A percentile compares a stretch with the other conserved stretches of the same genome.
phyloP scores from a whole-genome alignment of 306 rosid genomes.

The Prunus fruticosa region DNA sequence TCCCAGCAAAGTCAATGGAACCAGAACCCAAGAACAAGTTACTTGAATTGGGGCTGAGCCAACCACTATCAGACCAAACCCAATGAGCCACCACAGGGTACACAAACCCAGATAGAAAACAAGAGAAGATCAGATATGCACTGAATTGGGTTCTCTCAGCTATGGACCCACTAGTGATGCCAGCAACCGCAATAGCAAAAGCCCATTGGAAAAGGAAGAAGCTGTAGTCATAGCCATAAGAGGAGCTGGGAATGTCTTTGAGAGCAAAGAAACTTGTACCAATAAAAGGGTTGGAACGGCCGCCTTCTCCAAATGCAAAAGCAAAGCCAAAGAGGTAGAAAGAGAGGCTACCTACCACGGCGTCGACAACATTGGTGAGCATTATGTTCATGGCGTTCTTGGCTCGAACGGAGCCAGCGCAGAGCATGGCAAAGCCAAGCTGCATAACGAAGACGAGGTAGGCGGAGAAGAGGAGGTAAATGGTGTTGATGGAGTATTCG shows the following conservation, averaged over 20 bases:
- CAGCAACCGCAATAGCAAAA: slow-evolving; percentile 74
- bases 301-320: slow-evolving; percentile 57
- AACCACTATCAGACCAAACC: slow-evolving; percentile 74
- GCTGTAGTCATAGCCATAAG: slow-evolving; percentile 44
- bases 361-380: slow-evolving; percentile 81
- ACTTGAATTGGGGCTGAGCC: slow-evolving; percentile 52
- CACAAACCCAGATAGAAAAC: slow-evolving; percentile 68
- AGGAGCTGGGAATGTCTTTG: slow-evolving; percentile 25
- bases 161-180: slow-evolving; percentile 73
- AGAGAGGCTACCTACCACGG: slow-evolving; percentile 74
- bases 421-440: slow-evolving; percentile 81
- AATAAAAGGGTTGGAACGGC: slow-evolving; percentile 60
- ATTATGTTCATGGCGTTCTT: slow-evolving; percentile 78
- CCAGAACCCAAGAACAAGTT: slow-evolving; percentile 55
- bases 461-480: slow-evolving; percentile 76
- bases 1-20: slow-evolving; percentile 74
- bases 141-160: slow-evolving; percentile 75
- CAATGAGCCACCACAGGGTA: slow-evolving; percentile 74
- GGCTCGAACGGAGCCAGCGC: slow-evolving; percentile 83
- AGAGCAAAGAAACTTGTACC: slow-evolving; percentile 61
- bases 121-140: slow-evolving; percentile 61
- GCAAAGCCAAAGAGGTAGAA: slow-evolving; percentile 82
- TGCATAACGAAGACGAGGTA: slow-evolving; percentile 81
- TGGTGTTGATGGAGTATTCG: slow-evolving; percentile 56
- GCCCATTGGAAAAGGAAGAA: slow-evolving; percentile 87